Evolutionary conservation across 768 basidiomycete genomes (phyloP).

Genomic region (Candolleomyces aberdarensis): DNA sequence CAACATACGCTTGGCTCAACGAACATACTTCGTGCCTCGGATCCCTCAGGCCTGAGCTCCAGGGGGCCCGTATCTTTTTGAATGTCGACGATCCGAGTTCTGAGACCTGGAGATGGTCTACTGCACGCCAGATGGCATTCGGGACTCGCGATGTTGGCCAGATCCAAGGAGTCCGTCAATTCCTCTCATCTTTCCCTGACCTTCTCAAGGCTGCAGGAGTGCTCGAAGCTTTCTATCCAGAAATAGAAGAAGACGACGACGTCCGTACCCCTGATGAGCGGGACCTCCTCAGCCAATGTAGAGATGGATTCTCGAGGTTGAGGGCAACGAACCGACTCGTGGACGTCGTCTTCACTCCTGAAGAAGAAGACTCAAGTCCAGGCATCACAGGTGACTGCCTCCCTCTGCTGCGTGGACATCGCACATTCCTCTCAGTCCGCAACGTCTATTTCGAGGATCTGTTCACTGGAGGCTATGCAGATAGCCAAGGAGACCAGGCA

Average conservation of each 20-base stretch:
- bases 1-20: conserved; percentile 44
- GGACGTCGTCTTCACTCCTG: conserved; percentile 34
- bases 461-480: conserved; percentile 26
- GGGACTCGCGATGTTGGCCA: conserved; percentile 26
- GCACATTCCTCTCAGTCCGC: conserved; percentile 33
- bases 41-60: conserved; percentile 10
- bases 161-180: conserved; percentile 28
- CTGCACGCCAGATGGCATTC: conserved; percentile 37
- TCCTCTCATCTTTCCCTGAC: conserved; percentile 28
- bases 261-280: background rate
- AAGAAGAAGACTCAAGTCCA: conserved; percentile 14
- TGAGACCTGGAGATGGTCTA: conserved; percentile 38
- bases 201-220: conserved; percentile 34
- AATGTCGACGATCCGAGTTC: conserved; percentile 39
- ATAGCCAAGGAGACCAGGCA: conserved; percentile 1
- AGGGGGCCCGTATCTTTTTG: conserved; percentile 35
- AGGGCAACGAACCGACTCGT: conserved; percentile 27
- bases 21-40: conserved; percentile 18
- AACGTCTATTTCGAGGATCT: conserved; percentile 28
- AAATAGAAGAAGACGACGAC: background rate
- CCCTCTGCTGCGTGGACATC: conserved; percentile 32
- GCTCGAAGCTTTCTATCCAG: conserved; percentile 19
- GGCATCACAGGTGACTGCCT: background rate
- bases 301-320: conserved; percentile 30
- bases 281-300: conserved; percentile 15